These are phyloP conservation scores for Pneumocystis carinii DNA, from an alignment of 1,139 yeast species.

Conservation along the genomic window DNA sequence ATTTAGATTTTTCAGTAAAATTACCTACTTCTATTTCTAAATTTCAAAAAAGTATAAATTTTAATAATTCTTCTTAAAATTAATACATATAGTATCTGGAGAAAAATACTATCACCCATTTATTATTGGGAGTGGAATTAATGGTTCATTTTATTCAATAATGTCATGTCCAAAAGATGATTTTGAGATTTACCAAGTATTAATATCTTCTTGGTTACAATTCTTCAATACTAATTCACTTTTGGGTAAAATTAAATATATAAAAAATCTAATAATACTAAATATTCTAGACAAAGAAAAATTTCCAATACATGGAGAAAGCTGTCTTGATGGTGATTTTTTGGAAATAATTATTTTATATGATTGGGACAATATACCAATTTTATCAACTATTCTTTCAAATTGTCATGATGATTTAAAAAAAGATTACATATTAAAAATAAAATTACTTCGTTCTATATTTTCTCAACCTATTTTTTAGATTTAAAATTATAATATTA, in stretches of 20 bases:
- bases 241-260: neutral
- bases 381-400: neutral
- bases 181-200: neutral
- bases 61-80: neutral
- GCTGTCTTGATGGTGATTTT: neutral
- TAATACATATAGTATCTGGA: neutral
- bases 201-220: neutral
- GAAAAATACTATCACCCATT: neutral
- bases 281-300: neutral
- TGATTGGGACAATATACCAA: neutral
- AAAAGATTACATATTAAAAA: neutral
- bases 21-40: neutral
- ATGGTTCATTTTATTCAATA: neutral
- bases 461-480: neutral
- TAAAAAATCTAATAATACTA: neutral
- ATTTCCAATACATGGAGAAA: neutral
- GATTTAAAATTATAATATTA: too few species aligned
- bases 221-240: neutral
- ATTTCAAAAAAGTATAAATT: neutral
- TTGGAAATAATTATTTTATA: neutral
- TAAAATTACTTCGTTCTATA: neutral
- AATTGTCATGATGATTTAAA: neutral
- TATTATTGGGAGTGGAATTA: neutral
- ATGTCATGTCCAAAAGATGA: neutral
- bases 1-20: neutral